Evolutionary conservation across 2,329 filamentous ascomycete genomes (phyloP).

Genomic region (Arthrobotrys entomopaga): DNA sequence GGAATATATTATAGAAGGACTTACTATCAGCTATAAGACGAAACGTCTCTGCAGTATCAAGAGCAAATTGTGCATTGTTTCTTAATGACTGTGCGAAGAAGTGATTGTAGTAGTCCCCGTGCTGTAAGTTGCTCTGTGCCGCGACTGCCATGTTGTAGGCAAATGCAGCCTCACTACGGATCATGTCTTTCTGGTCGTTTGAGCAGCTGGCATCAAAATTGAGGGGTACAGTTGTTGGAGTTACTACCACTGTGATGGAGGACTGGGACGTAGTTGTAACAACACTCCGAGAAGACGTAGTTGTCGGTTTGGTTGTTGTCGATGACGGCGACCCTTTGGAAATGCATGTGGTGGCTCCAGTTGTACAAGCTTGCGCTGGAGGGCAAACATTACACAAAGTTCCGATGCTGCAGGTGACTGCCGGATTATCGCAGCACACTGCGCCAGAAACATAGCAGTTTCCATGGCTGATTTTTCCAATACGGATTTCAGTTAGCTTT

Average conservation of each 20-base stretch:
- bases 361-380: slow-evolving; percentile 5
- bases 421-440: slow-evolving; percentile 5
- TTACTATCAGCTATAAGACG: slow-evolving; percentile 6
- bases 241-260: slow-evolving; percentile 2
- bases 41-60: slow-evolving; percentile 3
- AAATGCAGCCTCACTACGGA: slow-evolving; percentile 1
- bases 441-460: slow-evolving; percentile 4
- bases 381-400: slow-evolving; percentile 4
- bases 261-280: slow-evolving; percentile 5
- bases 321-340: slow-evolving; percentile 2
- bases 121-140: slow-evolving; percentile 3
- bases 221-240: slow-evolving; percentile 3
- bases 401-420: slow-evolving; percentile 4
- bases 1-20: slow-evolving; percentile 3
- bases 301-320: slow-evolving; percentile 4
- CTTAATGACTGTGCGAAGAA: slow-evolving; percentile 4
- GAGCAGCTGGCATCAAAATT: slow-evolving; percentile 1
- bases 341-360: slow-evolving; percentile 5
- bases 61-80: slow-evolving; percentile 6
- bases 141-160: slow-evolving; percentile 4
- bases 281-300: slow-evolving; percentile 3
- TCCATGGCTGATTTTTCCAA: slow-evolving; percentile 6
- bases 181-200: slow-evolving; percentile 4
- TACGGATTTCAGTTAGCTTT: slow-evolving; percentile 6
- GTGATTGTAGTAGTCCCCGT: slow-evolving; percentile 3